Evolutionary conservation across 140 eudicot genomes (phyloP), one percentile per base, ranked within the genome.

Genomic region (Cichorium intybus): DNA sequence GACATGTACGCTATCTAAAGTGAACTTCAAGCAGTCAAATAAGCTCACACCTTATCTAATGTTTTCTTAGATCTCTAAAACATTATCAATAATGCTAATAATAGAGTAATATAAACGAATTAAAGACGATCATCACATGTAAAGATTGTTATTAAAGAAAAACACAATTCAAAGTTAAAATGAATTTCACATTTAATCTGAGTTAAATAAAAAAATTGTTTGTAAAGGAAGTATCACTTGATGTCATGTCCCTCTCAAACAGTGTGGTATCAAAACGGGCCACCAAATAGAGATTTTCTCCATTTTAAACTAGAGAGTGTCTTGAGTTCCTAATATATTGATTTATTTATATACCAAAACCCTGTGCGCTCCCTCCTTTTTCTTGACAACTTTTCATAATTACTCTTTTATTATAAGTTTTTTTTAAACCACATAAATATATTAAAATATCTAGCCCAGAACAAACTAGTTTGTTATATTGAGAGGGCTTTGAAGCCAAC

Each of bases 201-300:
- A 49, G 21, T 59, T 6, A 5, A 62, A 48, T 37, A 17, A 37
- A 51, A 37, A 37, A 55, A 5, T 17, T 17, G 64, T 41, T 18
- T 62, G 45, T 53, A 60, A 41, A 60, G 62, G 54, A 71, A 54
- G 71, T 14, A 55, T 64, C 58, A 54, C 64, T 41, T 62, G 71
- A 72, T 31, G 49, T 17, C 8, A 28, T n/a, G 56, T 72, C 59
- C 26, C 45, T 49, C 39, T 67, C 70, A 49, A 27, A 63, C 20
- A 39, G 70, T 21, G 75, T 51, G 23, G 69, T 61, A 75, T 67
- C 79, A 75, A 75, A 59, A 9, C 60, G 75, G 75, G 75, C 70
- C 79, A 60, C 60, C 60, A 20, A 74, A 57, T 58, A 60, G 51
- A 60, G 51, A 67, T 67, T 53, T 58, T 67, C 51, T 23, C 51